Evolutionary conservation across 2,329 filamentous ascomycete species (phyloP), one percentile per base, ranked within the genome.

Genomic region (Aspergillus persii): DNA sequence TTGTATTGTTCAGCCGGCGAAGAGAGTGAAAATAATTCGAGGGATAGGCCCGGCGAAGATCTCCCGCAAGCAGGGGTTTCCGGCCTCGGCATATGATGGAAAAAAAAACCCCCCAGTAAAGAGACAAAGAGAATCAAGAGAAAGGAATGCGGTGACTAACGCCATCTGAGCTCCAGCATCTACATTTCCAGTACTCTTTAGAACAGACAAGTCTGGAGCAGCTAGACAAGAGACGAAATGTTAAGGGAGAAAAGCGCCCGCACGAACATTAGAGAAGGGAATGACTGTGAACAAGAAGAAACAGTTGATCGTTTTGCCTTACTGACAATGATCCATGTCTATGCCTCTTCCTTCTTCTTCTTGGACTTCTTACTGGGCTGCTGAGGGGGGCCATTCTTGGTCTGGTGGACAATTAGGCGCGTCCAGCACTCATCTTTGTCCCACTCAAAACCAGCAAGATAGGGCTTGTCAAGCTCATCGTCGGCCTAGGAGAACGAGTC

Each of bases 371-470:
- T 83, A 49, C 71, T 76, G 63, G 82, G 77, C 53, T 64, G 63
- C 55, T 59, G 61, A 11, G 79, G 79, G 26, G 84, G 83, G 61
- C 86, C 86, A 68, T 89, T 84, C 77, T 87, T 88, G 76, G 89
- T 88, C 74, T 94, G 90, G 78, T 95, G 92, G 63, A 97, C 92
- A 70, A 96, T 82, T 71, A 98, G 84, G 65, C 87, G 86, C 56
- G 91, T 94, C 88, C 92, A 96, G 73, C 87, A 92, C 79, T 96
- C 91, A 68, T 96, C 90, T 76, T 89, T 91, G 79, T 96, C 90
- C 93, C 93, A 97, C 83, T 96, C 92, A 81, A 98, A 97, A 66
- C 94, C 94, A 71, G 89, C 89, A 67, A 98, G 88, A 83, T 93
- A 92, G 64, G 93, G 91, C 66, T 85, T 83, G 57, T 94, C 90